A percentile compares a stretch with the other conserved stretches of the same genome.
Evolutionary conservation across 2,329 filamentous ascomycete genomes (phyloP).

Genomic region (Blumeria hordei): DNA sequence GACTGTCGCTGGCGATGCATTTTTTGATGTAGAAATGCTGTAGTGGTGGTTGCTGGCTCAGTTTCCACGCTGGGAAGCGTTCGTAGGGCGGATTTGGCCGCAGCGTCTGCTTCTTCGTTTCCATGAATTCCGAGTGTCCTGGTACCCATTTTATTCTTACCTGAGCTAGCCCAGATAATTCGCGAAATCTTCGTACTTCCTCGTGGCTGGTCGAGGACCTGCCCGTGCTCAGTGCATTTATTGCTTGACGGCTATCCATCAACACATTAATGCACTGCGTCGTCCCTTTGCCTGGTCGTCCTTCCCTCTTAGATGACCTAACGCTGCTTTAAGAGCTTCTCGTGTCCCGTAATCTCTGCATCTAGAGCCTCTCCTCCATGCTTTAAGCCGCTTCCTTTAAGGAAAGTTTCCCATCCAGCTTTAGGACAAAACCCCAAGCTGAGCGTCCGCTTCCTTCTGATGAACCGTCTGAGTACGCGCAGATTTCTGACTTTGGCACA

Average conservation of each 20-base stretch:
- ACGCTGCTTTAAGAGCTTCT: neutral
- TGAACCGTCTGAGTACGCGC: too few species aligned
- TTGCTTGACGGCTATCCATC: neutral
- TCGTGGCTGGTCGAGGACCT: neutral
- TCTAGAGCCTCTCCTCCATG: neutral
- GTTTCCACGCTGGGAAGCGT: neutral
- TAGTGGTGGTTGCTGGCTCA: neutral
- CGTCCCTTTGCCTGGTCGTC: neutral
- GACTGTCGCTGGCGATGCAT: neutral
- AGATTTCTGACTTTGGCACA: too few species aligned
- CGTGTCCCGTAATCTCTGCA: neutral
- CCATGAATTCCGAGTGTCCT: neutral
- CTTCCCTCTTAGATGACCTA: neutral
- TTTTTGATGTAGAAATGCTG: neutral
- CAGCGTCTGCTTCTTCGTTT: too few species aligned
- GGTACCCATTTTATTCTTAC: neutral
- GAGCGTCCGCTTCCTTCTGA: too few species aligned
- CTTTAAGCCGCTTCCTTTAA: neutral
- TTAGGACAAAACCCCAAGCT: too few species aligned
- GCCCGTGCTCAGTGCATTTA: neutral
- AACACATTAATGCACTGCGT: neutral
- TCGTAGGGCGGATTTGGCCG: neutral
- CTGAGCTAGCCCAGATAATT: neutral
- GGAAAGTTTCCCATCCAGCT: too few species aligned
- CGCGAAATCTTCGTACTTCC: neutral